Base-by-base conservation (phyloP, 2,329 filamentous ascomycete species). In the Trichophyton equinum region DNA sequence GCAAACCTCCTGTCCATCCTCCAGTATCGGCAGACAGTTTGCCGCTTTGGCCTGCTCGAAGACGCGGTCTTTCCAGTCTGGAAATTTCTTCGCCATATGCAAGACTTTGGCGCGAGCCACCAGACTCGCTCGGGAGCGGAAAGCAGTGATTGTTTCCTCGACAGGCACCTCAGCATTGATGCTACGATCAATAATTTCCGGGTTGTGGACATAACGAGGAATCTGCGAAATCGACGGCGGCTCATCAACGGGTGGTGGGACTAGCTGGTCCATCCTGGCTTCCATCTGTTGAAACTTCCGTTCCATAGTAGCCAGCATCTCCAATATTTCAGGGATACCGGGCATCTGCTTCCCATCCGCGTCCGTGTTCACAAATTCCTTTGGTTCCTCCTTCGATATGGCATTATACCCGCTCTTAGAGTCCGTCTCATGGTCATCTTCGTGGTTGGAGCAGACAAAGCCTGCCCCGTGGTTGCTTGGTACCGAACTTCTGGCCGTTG, bases 11-110 rank as follows among this genome's bases (percentile, higher is more conserved):
- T 58, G 36, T 27, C 40, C 22, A 20, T 46, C 20, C 22, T 58
- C 56, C 20, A 58, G 56, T 25, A 58, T 58, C 18, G 36, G 20
- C 25, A 42, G 56, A 44, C 56, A 58, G 13, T 38, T 27, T n/a
- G 42, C 51, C 27, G 30, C 51, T 36, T 55, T 36, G 0, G 51
- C 51, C 51, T 55, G 51, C 33, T 55, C 51, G 27, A 55, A 55
- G 15, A 55, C 51, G 11, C 51, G 51, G 3, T 55, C 51, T 55
- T 55, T 55, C 51, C 51, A 55, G 13, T 55, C 51, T 7, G 51
- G 51, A 36, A 55, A 55, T 36, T 55, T 55, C 51, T 55, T 55
- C 3, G 51, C 51, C 51, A 36, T 55, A 36, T 55, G 51, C 51
- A 55, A n/a, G 20, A 36, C n/a, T 36, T 55, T 55, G 27, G 27